Conservation (phyloP, 139 green algal genomes). For the Coelastrella sp. region DNA sequence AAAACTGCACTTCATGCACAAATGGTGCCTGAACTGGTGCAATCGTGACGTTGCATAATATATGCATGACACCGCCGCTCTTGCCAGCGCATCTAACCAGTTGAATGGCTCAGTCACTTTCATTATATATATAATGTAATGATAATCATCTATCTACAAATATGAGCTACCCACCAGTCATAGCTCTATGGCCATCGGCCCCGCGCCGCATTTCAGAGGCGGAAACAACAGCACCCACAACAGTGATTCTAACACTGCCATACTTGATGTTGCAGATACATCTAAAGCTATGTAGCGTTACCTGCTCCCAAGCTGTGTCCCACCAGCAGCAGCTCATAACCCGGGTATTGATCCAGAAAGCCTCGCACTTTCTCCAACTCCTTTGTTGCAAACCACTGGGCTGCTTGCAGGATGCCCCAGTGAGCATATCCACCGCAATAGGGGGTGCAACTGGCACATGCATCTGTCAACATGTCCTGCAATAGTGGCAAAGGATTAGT, state of each 20-base stretch:
- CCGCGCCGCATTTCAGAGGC: no score
- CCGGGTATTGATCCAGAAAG: neutral
- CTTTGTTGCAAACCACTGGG: constrained; percentile 31
- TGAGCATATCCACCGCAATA: constrained; percentile 44
- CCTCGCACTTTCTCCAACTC: constrained; percentile 9
- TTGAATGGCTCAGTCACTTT: no score
- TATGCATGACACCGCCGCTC: no score
- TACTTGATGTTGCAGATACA: neutral
- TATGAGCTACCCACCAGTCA: no score
- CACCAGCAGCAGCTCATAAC: constrained; percentile 45
- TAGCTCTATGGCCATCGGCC: no score
- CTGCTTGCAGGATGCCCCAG: constrained; percentile 46
- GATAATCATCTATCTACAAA: no score
- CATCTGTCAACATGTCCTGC: constrained; percentile 50
- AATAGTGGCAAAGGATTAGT: neutral
- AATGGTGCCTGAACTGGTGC: no score
- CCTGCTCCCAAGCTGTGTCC: constrained; percentile 47
- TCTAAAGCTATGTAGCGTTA: neutral
- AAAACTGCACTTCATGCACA: no score
- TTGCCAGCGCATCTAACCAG: no score
- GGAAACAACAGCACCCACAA: no score
- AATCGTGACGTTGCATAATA: no score
- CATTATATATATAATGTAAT: no score
- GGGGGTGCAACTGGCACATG: constrained; percentile 35
- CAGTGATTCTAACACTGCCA: neutral